Percentiles rank a stretch among this genome's conserved stretches.
These are phyloP conservation scores for Carex parvula DNA, from an alignment of 176 grass and related monocot species.

Conservation along the genomic window DNA sequence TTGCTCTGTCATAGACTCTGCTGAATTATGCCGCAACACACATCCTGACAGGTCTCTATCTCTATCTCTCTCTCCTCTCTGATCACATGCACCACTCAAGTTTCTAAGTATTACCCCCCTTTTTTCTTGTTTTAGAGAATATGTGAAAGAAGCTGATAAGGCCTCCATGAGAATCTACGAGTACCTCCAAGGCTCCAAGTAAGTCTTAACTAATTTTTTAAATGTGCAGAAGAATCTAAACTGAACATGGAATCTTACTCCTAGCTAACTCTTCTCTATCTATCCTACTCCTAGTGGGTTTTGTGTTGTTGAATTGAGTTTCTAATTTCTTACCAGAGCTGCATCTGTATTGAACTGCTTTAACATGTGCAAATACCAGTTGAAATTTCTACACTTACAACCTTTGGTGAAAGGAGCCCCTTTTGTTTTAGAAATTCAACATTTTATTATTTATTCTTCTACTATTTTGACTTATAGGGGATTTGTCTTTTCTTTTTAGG, in stretches of 20 bases:
- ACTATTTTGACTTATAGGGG: background rate
- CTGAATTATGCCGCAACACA: slow-evolving; percentile 78
- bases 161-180: slow-evolving; percentile 81
- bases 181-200: slow-evolving; percentile 95
- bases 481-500: slow-evolving; percentile 34
- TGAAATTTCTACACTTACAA: background rate
- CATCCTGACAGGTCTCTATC: slow-evolving; percentile 64
- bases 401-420: background rate
- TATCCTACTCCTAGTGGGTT: background rate
- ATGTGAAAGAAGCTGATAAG: slow-evolving; percentile 82
- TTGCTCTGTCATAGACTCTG: slow-evolving; percentile 86
- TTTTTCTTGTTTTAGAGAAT: slow-evolving; percentile 54
- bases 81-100: background rate
- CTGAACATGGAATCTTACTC: background rate
- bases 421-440: background rate
- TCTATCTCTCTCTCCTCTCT: background rate
- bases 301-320: background rate
- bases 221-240: background rate
- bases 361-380: background rate
- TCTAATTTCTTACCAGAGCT: background rate
- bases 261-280: background rate
- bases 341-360: background rate
- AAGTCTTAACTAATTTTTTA: slow-evolving; percentile 10
- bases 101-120: background rate
- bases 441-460: background rate